phyloP scores from a whole-genome alignment of 2,329 filamentous ascomycete genomes.

The Penicillium italicum region DNA sequence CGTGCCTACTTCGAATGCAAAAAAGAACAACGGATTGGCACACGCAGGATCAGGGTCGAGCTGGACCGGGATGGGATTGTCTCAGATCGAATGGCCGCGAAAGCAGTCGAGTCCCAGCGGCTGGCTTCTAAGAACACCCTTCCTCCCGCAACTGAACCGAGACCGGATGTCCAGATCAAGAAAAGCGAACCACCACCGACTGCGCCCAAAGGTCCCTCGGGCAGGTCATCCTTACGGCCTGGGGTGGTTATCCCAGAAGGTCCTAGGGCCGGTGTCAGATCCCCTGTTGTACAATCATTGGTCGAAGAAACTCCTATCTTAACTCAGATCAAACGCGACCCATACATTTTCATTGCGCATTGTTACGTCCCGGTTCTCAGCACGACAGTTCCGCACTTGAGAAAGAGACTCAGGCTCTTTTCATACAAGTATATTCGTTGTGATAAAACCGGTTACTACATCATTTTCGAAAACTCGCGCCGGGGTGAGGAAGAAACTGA shows the following conservation, averaged over 20 bases:
- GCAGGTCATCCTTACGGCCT: slow-evolving; percentile 42
- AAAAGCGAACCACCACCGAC: slow-evolving; percentile 69
- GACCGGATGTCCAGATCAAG: slow-evolving; percentile 40
- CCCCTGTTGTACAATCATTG: slow-evolving; percentile 45
- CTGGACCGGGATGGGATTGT: slow-evolving; percentile 84
- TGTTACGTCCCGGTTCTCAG: slow-evolving; percentile 81
- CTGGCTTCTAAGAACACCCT: slow-evolving; percentile 44
- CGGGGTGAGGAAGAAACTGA: slow-evolving; percentile 76
- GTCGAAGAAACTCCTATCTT: slow-evolving; percentile 66
- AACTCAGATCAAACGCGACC: slow-evolving; percentile 68
- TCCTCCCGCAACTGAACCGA: slow-evolving; percentile 28
- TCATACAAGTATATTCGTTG: slow-evolving; percentile 76
- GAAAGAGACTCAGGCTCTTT: slow-evolving; percentile 81
- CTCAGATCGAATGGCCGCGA: slow-evolving; percentile 74
- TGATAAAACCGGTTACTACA: slow-evolving; percentile 83
- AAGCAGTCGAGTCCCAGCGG: slow-evolving; percentile 65
- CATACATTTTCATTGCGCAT: slow-evolving; percentile 87
- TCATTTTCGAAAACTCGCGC: slow-evolving; percentile 78
- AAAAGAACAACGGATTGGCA: slow-evolving; percentile 75
- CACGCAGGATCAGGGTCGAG: slow-evolving; percentile 73
- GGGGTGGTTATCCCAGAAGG: slow-evolving; percentile 33
- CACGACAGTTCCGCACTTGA: slow-evolving; percentile 83
- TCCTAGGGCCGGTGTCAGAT: slow-evolving; percentile 38
- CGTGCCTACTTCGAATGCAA: slow-evolving; percentile 69
- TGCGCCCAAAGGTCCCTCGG: slow-evolving; percentile 80